A percentile compares a stretch with the other conserved stretches of the same genome.
Conservation (phyloP, 2,329 filamentous ascomycete species). For the Ophiostoma ulmi region DNA sequence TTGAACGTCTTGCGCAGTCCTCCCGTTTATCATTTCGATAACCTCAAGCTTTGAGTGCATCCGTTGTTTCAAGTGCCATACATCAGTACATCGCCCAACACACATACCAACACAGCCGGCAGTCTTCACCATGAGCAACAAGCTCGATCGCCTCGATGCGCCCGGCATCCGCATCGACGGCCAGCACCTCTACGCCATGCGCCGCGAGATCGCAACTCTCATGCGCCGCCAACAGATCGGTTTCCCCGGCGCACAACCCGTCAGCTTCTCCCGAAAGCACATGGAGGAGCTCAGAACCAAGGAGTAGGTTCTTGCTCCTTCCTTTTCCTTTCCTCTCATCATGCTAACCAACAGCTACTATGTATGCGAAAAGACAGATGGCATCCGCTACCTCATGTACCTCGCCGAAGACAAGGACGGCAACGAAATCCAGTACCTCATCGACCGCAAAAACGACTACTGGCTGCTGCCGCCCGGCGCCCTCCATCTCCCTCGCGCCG, state of each 20-base stretch:
- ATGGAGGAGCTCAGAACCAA: conserved; percentile 71
- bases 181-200: conserved; percentile 54
- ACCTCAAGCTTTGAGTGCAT: too few species aligned
- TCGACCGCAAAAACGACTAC: conserved; percentile 97
- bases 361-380: conserved; percentile 97
- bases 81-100: not conserved
- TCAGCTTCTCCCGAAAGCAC: conserved; percentile 81
- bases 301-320: conserved; percentile 52
- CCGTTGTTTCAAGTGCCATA: not conserved
- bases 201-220: conserved; percentile 67
- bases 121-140: conserved; percentile 19
- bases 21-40: not conserved
- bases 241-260: conserved; percentile 91
- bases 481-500: conserved; percentile 74
- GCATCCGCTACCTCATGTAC: conserved; percentile 92
- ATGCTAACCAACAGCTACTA: conserved; percentile 62
- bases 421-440: conserved; percentile 76
- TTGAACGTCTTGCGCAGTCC: not conserved
- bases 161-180: conserved; percentile 62
- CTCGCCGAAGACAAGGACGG: conserved; percentile 61
- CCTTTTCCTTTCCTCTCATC: not conserved
- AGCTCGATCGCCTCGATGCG: conserved; percentile 50
- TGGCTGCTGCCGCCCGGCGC: conserved; percentile 67
- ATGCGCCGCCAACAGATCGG: conserved; percentile 61
- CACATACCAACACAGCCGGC: not conserved